phyloP scores from a whole-genome alignment of 768 basidiomycete species.

The Phylloporus rhodoxanthus region DNA sequence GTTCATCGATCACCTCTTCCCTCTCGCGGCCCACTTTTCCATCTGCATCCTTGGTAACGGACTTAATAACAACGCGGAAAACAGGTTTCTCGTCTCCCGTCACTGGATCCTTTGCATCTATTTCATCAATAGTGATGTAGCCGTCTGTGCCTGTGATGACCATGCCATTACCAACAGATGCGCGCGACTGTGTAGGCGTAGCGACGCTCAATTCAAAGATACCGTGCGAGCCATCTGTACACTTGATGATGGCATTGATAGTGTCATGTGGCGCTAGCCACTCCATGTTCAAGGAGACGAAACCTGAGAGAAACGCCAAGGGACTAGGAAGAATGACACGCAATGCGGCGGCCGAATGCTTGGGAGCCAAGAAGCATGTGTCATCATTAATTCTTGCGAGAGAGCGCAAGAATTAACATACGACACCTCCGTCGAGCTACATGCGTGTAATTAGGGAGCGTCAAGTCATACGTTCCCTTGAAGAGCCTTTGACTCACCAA shows the following conservation, averaged over 20 bases:
- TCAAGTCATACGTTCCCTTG: background rate
- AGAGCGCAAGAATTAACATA: constrained; percentile 32
- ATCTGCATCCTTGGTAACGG: constrained; percentile 16
- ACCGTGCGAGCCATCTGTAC: constrained; percentile 49
- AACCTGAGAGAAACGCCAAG: constrained; percentile 53
- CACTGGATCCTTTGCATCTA: constrained; percentile 21
- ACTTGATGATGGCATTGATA: constrained; percentile 49
- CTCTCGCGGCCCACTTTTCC: constrained; percentile 30
- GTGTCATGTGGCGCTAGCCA: constrained; percentile 79
- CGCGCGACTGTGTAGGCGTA: constrained; percentile 41
- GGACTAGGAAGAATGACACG: constrained; percentile 51
- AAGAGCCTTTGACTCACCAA: constrained; percentile 44
- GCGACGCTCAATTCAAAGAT: constrained; percentile 60
- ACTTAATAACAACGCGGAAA: constrained; percentile 38
- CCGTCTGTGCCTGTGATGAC: constrained; percentile 60
- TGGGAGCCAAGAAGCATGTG: background rate
- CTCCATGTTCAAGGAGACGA: constrained; percentile 62
- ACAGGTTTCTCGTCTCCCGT: constrained; percentile 22
- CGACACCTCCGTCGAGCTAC: constrained; percentile 76
- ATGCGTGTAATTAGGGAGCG: constrained; percentile 1
- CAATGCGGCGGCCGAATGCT: constrained; percentile 66
- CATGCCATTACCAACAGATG: constrained; percentile 23
- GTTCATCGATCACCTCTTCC: constrained; percentile 43
- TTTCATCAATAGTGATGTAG: constrained; percentile 47
- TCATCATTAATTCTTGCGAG: background rate